Conservation (phyloP, 1,284 basidiomycete genomes). For the Chalciporus sp. region DNA sequence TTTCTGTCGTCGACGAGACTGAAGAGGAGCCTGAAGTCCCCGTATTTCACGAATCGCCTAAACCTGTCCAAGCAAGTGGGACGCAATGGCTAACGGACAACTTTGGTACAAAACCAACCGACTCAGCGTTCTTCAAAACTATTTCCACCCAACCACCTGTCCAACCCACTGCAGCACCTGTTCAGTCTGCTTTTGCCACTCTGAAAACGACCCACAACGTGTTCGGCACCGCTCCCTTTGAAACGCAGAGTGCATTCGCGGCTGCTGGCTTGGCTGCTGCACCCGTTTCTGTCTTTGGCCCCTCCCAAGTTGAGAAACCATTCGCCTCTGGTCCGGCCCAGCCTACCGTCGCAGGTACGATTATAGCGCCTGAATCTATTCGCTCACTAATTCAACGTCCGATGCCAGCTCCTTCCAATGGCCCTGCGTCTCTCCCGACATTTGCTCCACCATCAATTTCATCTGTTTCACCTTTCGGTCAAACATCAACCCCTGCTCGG, state of each 20-base stretch:
- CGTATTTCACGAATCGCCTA: constrained; percentile 7
- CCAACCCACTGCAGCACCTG: constrained; percentile 17
- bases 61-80: constrained; percentile 33
- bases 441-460: constrained; percentile 20
- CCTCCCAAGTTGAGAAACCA: constrained; percentile 25
- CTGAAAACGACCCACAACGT: constrained; percentile 37
- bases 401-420: background rate
- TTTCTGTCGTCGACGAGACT: constrained; percentile 26
- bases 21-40: constrained; percentile 25
- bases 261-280: constrained; percentile 1
- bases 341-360: constrained; percentile 19
- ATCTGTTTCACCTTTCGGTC: constrained; percentile 2
- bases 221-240: constrained; percentile 33
- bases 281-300: constrained; percentile 13
- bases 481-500: background rate
- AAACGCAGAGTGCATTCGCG: constrained; percentile 13
- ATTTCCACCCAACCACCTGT: background rate
- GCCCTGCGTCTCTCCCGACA: constrained; percentile 16
- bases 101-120: constrained; percentile 35
- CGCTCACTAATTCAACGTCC: background rate
- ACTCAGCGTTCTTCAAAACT: constrained; percentile 21
- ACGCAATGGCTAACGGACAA: constrained; percentile 44
- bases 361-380: background rate
- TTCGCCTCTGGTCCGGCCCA: constrained; percentile 5
- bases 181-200: constrained; percentile 45